Base-by-base conservation (phyloP, 495 filamentous ascomycete genomes). In the Xanthoparmelia taractica region DNA sequence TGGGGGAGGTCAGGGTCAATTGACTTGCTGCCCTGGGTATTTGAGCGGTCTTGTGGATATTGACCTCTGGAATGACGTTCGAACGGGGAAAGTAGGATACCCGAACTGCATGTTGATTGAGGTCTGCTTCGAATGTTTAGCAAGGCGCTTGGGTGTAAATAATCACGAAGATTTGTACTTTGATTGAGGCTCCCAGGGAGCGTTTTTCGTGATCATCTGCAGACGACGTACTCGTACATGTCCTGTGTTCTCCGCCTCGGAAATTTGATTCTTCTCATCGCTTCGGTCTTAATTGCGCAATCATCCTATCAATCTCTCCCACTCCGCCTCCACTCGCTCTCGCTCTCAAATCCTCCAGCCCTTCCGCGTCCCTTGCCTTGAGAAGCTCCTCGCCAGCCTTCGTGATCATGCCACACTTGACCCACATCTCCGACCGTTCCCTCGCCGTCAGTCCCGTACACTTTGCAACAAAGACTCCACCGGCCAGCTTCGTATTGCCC, bases 361-460 rank as follows among this genome's bases (percentile, higher is more conserved):
- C 76, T 67, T 85, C 85, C 59, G 85, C 72, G 73, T 97, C 90
- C 75, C 89, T 96, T 59, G 79, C 79, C 78, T 84, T 88, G 47
- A 91, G 81, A 41, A 94, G 92, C 76, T 97, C 94, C 75, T 97
- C 92, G 20, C 87, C 95, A 15, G 95, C 94, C 77, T 92, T 91
- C 29, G 88, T 84, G 34, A 92, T 80, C 84, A 95, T 84, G 31
- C 92, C 92, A 73, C 95, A 97, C 75, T 96, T 96, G 67, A 95
- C 84, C 83, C 90, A 97, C 94, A 97, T 96, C 69, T 90, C 86
- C 59, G 96, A 85, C 38, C 87, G 78, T 62, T 91, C 88, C 57
- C 83, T 80, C 13, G 81, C 76, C 27, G 80, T 77, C 48, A 87
- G 67, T 47, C 75, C 75, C 55, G 83, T 84, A 75, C 92, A 96